Evolutionary conservation across 306 rosid genomes (phyloP).

Genomic region (Ormosia semicastrata): DNA sequence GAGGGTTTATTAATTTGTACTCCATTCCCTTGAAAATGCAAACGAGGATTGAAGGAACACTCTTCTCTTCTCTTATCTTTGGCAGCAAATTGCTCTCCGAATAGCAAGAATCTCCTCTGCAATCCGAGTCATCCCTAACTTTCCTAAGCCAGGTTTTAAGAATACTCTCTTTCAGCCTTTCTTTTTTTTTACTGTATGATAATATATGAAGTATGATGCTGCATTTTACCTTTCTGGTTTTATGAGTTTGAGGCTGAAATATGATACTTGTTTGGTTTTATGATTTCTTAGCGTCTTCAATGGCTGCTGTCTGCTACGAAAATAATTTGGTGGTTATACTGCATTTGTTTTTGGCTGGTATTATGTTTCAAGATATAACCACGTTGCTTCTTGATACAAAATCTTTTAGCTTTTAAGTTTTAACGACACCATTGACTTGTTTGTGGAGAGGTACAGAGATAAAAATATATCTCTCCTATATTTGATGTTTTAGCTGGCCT

Average conservation of each 20-base stretch:
- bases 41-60: no score
- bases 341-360: slow-evolving; percentile 53
- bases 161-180: background rate
- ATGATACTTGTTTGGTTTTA: background rate
- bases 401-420: no score
- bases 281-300: background rate
- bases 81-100: no score
- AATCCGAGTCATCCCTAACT: slow-evolving; percentile 87
- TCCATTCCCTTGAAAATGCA: no score
- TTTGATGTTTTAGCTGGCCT: background rate
- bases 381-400: slow-evolving; percentile 85
- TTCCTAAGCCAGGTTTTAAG: slow-evolving; percentile 97
- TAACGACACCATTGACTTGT: slow-evolving; percentile 86
- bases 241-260: background rate
- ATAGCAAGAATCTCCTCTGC: slow-evolving; percentile 66
- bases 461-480: slow-evolving; percentile 46
- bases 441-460: slow-evolving; percentile 92
- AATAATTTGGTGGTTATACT: no score
- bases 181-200: background rate
- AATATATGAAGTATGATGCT: background rate
- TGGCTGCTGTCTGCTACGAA: no score
- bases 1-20: no score
- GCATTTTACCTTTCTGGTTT: slow-evolving; percentile 11
- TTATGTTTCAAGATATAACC: slow-evolving; percentile 92
- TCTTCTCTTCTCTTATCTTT: no score